Conservation (phyloP, 2,329 filamentous ascomycete species). For the Penicillium capsulatum region DNA sequence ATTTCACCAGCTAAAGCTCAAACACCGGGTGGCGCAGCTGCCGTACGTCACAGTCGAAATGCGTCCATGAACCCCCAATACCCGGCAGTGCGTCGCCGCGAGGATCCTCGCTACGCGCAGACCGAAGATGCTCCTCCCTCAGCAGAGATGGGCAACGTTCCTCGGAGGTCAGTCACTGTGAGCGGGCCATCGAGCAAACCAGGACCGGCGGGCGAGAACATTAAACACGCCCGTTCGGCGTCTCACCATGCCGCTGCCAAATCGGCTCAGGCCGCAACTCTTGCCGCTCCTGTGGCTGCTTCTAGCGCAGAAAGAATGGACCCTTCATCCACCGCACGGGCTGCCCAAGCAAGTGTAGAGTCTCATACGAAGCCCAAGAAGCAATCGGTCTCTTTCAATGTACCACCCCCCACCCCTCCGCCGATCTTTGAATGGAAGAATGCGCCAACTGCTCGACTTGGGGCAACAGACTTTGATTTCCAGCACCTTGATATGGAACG, state of each 20-base stretch:
- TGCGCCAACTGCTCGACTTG: conserved; percentile 59
- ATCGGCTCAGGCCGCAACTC: conserved; percentile 3
- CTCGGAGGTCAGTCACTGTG: conserved; percentile 28
- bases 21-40: conserved; percentile 11
- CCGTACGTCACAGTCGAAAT: conserved; percentile 16
- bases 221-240: conserved; percentile 12
- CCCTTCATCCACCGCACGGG: conserved; percentile 13
- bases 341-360: conserved; percentile 18
- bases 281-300: not conserved
- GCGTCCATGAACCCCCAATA: conserved; percentile 21
- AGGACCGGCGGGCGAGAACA: conserved; percentile 1
- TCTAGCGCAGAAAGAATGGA: conserved; percentile 13
- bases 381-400: conserved; percentile 45
- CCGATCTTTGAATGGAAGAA: conserved; percentile 63
- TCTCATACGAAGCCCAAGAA: conserved; percentile 33
- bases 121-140: conserved; percentile 10
- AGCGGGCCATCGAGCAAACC: conserved; percentile 15
- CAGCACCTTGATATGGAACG: conserved; percentile 47
- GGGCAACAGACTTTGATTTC: conserved; percentile 58
- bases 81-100: conserved; percentile 12
- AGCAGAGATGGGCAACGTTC: conserved; percentile 19
- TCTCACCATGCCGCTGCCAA: conserved; percentile 12
- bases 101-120: conserved; percentile 21
- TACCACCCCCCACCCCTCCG: conserved; percentile 45
- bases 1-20: conserved; percentile 8